A percentile compares a stretch with the other conserved stretches of the same genome.
Conservation (phyloP, 176 grass and related monocot genomes). For the Aegilops sharonensis region DNA sequence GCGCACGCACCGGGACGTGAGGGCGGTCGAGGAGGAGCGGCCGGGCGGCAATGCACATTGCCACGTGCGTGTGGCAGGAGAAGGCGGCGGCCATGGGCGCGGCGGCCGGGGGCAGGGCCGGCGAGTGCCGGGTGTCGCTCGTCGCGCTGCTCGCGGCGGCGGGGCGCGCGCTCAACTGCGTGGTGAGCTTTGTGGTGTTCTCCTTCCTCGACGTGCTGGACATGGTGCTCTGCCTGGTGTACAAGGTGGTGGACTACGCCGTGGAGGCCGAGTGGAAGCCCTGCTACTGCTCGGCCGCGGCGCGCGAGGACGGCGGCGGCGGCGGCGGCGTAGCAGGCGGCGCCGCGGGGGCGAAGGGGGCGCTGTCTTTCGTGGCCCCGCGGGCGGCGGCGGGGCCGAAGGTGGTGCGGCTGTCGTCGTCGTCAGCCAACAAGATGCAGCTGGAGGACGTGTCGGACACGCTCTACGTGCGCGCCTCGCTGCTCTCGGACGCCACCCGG, state of each 20-base stretch:
- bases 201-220: slow-evolving; percentile 82
- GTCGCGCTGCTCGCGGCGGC: slow-evolving; percentile 1
- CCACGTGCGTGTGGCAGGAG: slow-evolving; percentile 45
- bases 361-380: slow-evolving; percentile 10
- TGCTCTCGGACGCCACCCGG: slow-evolving; percentile 57
- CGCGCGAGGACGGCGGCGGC: background rate
- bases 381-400: slow-evolving; percentile 40
- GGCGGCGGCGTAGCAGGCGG: background rate
- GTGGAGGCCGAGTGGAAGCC: slow-evolving; percentile 90
- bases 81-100: slow-evolving; percentile 30
- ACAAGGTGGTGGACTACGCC: slow-evolving; percentile 86
- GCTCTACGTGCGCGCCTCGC: slow-evolving; percentile 72
- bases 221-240: slow-evolving; percentile 81
- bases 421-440: slow-evolving; percentile 70
- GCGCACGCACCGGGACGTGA: background rate
- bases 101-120: background rate
- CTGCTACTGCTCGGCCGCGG: slow-evolving; percentile 71
- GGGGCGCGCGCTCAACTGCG: slow-evolving; percentile 53
- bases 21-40: background rate
- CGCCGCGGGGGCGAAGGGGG: background rate
- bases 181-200: slow-evolving; percentile 87
- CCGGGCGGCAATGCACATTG: slow-evolving; percentile 45
- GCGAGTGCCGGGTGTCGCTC: background rate
- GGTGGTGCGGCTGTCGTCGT: slow-evolving; percentile 68
- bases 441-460: slow-evolving; percentile 96